Base-by-base conservation (phyloP, 2,329 filamentous ascomycete genomes). In the Albophoma yamanashiensis region DNA sequence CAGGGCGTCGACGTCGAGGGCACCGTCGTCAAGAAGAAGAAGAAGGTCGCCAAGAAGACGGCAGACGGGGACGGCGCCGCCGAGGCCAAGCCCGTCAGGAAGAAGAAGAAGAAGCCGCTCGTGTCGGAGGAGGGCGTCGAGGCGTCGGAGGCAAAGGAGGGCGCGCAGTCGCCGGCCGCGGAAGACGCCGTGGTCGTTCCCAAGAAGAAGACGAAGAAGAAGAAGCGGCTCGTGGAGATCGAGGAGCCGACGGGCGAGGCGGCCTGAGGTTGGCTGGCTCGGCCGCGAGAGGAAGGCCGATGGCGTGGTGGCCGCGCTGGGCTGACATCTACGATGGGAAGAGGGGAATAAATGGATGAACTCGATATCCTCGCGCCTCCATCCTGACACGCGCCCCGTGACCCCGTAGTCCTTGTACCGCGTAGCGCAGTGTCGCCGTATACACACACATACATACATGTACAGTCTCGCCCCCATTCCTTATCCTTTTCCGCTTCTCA, bases 1-100 rank as follows among this genome's bases (percentile, higher is more conserved):
- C 83, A 86, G 67, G 87, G 86, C n/a, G 83, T 87, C 36, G 80
- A 84, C 55, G 79, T 76, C 3, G 88, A 89, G 67, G 86, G 85
- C 1, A 83, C 81, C 0, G 80, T 88, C 2, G 83, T 91, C 4
- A 82, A 80, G 69, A 89, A 87, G 74, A 87, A 84, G 74, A 50
- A 50, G 50, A 87, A 84, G 76, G 82, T 81, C 73, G 79, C 78
- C 67, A 81, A 77, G 61, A 64, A 58, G 39, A 58, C 60, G 6
- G 64, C 52, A 1, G 70, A 67, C n/a, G 66, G 61, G 34, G 72
- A 59, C 3, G 63, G 61, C 5, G 62, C 42, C 7, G 59, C 59
- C 6, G 73, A 75, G 25, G 74, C 76, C 59, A 78, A 78, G 67
- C 71, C 70, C 47, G 83, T 81, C 71, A 84, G 81, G 68, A 83